Base-by-base conservation (phyloP, 2,329 filamentous ascomycete genomes). In the Penicillium sp. region DNA sequence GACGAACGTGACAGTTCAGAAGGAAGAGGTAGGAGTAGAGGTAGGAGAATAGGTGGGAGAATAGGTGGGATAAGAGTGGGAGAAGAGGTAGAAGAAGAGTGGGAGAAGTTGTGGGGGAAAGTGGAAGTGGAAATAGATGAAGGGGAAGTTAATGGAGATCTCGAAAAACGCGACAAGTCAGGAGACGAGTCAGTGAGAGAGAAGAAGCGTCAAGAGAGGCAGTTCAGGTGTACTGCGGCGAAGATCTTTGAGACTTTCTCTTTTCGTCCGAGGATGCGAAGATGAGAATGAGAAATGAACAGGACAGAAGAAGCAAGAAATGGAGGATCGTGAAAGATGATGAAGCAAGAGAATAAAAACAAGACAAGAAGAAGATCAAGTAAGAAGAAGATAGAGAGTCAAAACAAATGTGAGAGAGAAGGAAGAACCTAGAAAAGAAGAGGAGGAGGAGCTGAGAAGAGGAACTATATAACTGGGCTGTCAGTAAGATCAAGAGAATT, bases 181-280 rank as follows among this genome's bases (percentile, higher is more conserved):
- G 3, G 5, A 25, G 22, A 33, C 39, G 46, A 33, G 39, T 43
- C 36, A 37, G 37, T 28, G 38, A 16, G n/a, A n/a, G n/a, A n/a
- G n/a, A 8, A n/a, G n/a, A 11, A n/a, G n/a, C 40, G 33, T 27
- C 16, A 28, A 39, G 12, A 25, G 29, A 39, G 33, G 14, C 16
- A 30, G 22, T 22, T 22, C 25, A 46, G 40, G 35, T 31, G 25
- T 10, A 39, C 22, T 25, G 22, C 22, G 22, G 5, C 22, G 22
- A 25, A 25, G 46, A 56, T 48, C 48, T 54, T 50, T 46, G 22
- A 25, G 4, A 25, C 22, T 25, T 25, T 25, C 22, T 6, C 22
- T 25, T 25, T 25, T 25, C 7, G 22, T 7, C 22, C 22, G 22
- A 25, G 22, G 22, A 25, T 25, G 27, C 36, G 33, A n/a, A n/a